Evolutionary conservation across 257 asterid genomes (phyloP).

Genomic region (Apocynum venetum): DNA sequence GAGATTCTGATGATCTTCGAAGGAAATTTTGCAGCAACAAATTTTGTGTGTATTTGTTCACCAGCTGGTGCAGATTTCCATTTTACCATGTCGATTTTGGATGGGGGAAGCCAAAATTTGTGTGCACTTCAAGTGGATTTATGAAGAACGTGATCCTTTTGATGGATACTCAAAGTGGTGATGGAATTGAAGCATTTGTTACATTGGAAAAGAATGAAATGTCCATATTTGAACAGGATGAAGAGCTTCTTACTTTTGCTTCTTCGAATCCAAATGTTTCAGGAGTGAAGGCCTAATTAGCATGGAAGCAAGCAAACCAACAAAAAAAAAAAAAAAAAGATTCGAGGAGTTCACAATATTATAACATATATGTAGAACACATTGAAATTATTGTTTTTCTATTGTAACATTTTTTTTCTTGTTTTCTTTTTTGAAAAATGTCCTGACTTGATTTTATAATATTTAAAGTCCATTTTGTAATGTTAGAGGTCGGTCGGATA

Average conservation of each 20-base stretch:
- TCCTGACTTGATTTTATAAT: too few species aligned
- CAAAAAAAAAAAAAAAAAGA: too few species aligned
- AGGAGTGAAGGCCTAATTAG: too few species aligned
- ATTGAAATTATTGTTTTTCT: too few species aligned
- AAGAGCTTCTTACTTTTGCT: background rate
- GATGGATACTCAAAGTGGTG: constrained; percentile 6
- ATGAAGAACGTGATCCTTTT: background rate
- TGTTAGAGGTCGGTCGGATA: too few species aligned
- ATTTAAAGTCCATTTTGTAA: too few species aligned
- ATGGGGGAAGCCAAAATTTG: constrained; percentile 22
- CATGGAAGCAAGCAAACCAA: too few species aligned
- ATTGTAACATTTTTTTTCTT: too few species aligned
- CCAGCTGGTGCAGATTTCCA: background rate
- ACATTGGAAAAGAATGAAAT: constrained; percentile 10
- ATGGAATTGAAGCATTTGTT: constrained; percentile 18
- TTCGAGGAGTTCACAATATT: too few species aligned
- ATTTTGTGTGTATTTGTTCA: background rate
- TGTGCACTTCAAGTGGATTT: background rate
- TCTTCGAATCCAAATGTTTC: background rate
- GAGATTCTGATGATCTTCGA: background rate
- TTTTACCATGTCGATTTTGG: constrained; percentile 14
- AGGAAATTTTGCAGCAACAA: too few species aligned
- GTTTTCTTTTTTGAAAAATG: too few species aligned
- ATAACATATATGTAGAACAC: too few species aligned
- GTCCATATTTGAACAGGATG: constrained; percentile 6